Evolutionary conservation across 176 grass and related monocot species (phyloP).

Genomic region (Olyra latifolia): DNA sequence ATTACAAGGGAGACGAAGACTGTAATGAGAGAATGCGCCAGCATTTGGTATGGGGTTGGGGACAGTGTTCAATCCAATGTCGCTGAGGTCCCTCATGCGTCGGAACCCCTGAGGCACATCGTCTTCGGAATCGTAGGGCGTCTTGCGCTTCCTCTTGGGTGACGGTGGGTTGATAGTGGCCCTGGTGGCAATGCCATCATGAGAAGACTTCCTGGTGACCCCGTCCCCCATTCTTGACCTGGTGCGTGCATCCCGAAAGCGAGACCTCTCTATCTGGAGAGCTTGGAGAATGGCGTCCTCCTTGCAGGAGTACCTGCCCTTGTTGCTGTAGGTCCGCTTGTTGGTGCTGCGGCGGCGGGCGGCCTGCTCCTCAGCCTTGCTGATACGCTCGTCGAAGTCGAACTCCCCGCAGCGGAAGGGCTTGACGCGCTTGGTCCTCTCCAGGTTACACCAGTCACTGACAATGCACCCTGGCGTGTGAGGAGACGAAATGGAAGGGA

Average conservation of each 20-base stretch:
- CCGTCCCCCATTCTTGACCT: neutral
- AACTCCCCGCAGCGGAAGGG: slow-evolving; percentile 72
- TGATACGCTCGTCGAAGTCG: slow-evolving; percentile 45
- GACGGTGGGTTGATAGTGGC: neutral
- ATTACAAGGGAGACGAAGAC: slow-evolving; percentile 3
- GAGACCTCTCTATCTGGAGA: slow-evolving; percentile 45
- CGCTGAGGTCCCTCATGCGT: slow-evolving; percentile 74
- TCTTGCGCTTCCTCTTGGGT: slow-evolving; percentile 50
- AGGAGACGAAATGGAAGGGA: neutral
- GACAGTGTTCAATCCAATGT: slow-evolving; percentile 43
- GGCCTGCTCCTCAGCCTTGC: slow-evolving; percentile 29
- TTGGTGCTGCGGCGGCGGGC: neutral
- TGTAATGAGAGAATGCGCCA: neutral
- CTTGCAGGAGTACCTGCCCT: slow-evolving; percentile 50
- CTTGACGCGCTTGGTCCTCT: slow-evolving; percentile 63
- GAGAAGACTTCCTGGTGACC: neutral
- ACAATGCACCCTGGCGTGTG: neutral
- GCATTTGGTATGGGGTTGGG: neutral
- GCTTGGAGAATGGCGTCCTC: slow-evolving; percentile 61
- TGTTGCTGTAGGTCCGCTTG: neutral
- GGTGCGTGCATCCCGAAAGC: neutral
- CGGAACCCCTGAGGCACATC: slow-evolving; percentile 38
- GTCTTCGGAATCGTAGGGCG: slow-evolving; percentile 73
- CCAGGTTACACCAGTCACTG: slow-evolving; percentile 74
- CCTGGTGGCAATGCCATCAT: neutral